These are phyloP conservation scores for Botryosphaeria agaves DNA, from an alignment of 2,329 filamentous ascomycete genomes.

Conservation along the genomic window DNA sequence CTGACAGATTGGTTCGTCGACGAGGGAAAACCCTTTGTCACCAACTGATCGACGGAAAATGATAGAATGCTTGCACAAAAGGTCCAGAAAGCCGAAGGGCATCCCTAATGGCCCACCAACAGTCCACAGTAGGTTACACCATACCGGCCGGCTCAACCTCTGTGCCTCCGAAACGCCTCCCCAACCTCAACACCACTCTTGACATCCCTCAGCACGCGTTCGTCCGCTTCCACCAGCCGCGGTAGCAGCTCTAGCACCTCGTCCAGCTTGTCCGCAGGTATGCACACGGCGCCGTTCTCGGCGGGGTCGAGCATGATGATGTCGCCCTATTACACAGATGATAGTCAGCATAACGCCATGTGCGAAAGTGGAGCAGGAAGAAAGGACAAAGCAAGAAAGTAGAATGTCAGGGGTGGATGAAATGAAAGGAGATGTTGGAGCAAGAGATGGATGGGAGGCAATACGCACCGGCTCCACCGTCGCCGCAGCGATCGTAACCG, in stretches of 20 bases:
- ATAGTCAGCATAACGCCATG: neutral
- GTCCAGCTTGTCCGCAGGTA: constrained; percentile 42
- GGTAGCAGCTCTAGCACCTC: constrained; percentile 45
- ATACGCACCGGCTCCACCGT: constrained; percentile 14
- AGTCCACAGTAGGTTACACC: too few species aligned
- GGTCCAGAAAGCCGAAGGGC: too few species aligned
- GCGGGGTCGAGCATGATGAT: constrained; percentile 50
- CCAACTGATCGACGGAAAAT: too few species aligned
- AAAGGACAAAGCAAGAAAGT: neutral
- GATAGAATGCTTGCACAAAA: too few species aligned
- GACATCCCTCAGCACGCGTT: constrained; percentile 38
- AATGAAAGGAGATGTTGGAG: constrained; percentile 22
- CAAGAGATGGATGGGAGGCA: constrained; percentile 22
- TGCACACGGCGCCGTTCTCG: constrained; percentile 50
- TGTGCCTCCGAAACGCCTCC: constrained; percentile 47
- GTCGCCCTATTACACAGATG: constrained; percentile 32
- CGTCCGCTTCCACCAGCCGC: constrained; percentile 22
- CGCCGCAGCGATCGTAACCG: constrained; percentile 19
- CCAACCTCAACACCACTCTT: constrained; percentile 40
- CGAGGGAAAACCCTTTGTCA: too few species aligned
- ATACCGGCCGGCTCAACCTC: too few species aligned
- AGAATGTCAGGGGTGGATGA: constrained; percentile 11
- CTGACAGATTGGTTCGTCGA: too few species aligned
- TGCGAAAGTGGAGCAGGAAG: neutral
- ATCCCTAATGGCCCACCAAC: too few species aligned